phyloP scores from a whole-genome alignment of 495 filamentous ascomycete genomes.

The Annulohypoxylon stygium region DNA sequence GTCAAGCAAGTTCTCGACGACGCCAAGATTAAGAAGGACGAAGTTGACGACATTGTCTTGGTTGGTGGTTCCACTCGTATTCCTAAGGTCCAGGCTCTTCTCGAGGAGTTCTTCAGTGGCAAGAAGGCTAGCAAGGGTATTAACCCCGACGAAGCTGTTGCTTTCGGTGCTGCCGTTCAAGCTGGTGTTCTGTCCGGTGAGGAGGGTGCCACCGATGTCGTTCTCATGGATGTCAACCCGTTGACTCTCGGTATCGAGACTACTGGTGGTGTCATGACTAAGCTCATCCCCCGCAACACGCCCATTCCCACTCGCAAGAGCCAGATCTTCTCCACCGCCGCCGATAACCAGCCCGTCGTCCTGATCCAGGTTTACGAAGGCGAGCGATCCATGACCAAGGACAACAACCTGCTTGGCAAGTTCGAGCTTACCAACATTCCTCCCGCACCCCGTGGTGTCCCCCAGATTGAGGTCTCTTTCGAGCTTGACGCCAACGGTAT shows the following conservation, averaged over 20 bases:
- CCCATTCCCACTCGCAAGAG: conserved; percentile 96
- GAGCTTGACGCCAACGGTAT: conserved; percentile 98
- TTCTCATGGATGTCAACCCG: conserved; percentile 99
- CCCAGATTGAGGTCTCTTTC: conserved; percentile 98
- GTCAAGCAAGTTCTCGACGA: conserved; percentile 98
- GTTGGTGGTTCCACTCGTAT: conserved; percentile 97
- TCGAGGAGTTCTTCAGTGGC: conserved; percentile 94
- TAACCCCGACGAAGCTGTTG: conserved; percentile 98
- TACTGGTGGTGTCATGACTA: conserved; percentile 98
- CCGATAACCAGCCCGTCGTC: conserved; percentile 97
- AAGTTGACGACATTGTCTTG: conserved; percentile 89
- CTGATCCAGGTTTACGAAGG: conserved; percentile 98
- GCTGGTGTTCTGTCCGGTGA: conserved; percentile 94
- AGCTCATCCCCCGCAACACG: conserved; percentile 94
- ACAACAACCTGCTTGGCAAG: conserved; percentile 97
- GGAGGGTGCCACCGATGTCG: conserved; percentile 78
- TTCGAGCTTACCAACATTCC: conserved; percentile 98
- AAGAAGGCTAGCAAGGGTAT: conserved; percentile 99
- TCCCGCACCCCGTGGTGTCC: conserved; percentile 93
- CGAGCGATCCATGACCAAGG: conserved; percentile 95
- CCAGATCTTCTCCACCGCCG: conserved; percentile 97
- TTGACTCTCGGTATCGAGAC: conserved; percentile 98
- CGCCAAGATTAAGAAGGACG: conserved; percentile 88
- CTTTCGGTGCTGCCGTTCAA: conserved; percentile 97
- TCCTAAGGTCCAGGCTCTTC: conserved; percentile 92